These are phyloP conservation scores for Chrysochromulina parva DNA, from an alignment of 78 protist genomes.

Conservation along the genomic window DNA sequence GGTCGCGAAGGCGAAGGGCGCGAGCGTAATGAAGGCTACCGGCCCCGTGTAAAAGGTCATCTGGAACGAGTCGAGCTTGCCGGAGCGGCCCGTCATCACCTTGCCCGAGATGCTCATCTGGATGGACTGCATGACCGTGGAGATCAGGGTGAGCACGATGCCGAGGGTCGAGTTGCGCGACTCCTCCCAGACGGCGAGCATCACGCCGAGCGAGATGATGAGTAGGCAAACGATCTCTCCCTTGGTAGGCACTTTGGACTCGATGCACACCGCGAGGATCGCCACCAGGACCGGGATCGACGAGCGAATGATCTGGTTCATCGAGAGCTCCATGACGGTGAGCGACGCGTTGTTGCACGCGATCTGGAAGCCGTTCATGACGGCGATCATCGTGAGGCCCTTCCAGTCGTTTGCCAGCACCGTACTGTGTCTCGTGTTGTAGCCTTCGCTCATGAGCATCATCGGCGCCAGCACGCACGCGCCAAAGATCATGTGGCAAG, in stretches of 20 bases:
- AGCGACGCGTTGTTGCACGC: constrained; percentile 11
- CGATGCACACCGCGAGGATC: not conserved
- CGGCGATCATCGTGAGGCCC: not conserved
- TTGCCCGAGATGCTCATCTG: not conserved
- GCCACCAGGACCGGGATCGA: constrained; percentile 15
- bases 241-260: not conserved
- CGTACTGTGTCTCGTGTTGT: not conserved
- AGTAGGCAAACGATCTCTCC: not conserved
- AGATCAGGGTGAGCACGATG: not conserved
- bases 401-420: not conserved
- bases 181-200: constrained; percentile 20
- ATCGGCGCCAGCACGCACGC: not conserved
- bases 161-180: not conserved
- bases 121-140: not conserved
- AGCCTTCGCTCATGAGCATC: not conserved
- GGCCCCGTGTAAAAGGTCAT: constrained; percentile 22
- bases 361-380: constrained; percentile 6
- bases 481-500: not conserved
- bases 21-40: not conserved
- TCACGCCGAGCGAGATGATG: not conserved
- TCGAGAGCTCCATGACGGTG: constrained; percentile 8
- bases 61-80: constrained; percentile 29
- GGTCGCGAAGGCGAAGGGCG: not conserved
- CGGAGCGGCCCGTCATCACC: not conserved
- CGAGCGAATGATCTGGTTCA: constrained; percentile 26